phyloP scores from a whole-genome alignment of 2,329 filamentous ascomycete species.

The Trichoderma brevicompactum region DNA sequence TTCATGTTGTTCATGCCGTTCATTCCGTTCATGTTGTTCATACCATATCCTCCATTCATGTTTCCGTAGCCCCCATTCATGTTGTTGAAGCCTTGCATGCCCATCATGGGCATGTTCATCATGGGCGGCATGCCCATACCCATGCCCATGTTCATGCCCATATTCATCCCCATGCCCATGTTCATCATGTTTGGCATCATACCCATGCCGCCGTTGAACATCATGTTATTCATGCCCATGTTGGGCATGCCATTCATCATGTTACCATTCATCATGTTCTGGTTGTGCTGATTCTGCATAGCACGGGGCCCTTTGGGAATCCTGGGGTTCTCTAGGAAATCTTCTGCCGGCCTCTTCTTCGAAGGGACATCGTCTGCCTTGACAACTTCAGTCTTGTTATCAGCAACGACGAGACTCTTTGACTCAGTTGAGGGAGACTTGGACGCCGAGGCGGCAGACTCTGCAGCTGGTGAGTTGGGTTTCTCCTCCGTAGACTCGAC shows the following conservation, averaged over 20 bases:
- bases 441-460: slow-evolving; percentile 30
- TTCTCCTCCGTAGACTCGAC: slow-evolving; percentile 39
- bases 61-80: slow-evolving; percentile 42
- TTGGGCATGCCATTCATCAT: slow-evolving; percentile 54
- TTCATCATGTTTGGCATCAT: slow-evolving; percentile 45
- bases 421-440: slow-evolving; percentile 40
- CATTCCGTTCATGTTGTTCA: slow-evolving; percentile 40
- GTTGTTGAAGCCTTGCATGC: slow-evolving; percentile 31
- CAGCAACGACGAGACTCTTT: slow-evolving; percentile 41
- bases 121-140: slow-evolving; percentile 39
- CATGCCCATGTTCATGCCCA: slow-evolving; percentile 36
- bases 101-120: slow-evolving; percentile 39
- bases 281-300: slow-evolving; percentile 62
- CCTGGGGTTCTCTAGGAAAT: slow-evolving; percentile 66
- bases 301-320: slow-evolving; percentile 68
- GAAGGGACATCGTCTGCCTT: slow-evolving; percentile 46
- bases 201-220: slow-evolving; percentile 43
- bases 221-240: slow-evolving; percentile 47
- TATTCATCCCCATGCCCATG: slow-evolving; percentile 43
- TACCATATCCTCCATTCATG: slow-evolving; percentile 42
- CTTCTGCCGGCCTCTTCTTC: slow-evolving; percentile 85
- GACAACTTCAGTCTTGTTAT: slow-evolving; percentile 41
- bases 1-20: slow-evolving; percentile 33
- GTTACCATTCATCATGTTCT: slow-evolving; percentile 47
- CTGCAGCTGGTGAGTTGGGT: slow-evolving; percentile 42